These are phyloP conservation scores for Acanthamoeba lenticulata DNA, from an alignment of 208 protist genomes.

Conservation along the genomic window DNA sequence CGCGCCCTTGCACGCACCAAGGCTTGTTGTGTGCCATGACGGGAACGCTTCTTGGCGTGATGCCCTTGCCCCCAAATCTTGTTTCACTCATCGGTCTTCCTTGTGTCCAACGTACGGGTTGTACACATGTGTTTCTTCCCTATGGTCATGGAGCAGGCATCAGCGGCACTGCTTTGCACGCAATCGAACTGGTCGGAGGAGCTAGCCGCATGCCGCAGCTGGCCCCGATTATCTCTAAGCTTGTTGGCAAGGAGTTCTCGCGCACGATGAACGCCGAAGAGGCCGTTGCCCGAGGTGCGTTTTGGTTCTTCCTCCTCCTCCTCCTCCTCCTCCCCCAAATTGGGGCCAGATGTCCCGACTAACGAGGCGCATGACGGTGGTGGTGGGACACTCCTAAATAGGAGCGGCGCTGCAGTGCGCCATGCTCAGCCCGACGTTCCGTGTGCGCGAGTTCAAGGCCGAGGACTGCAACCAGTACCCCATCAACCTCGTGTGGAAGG, in stretches of 20 bases:
- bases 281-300: slow-evolving; percentile 73
- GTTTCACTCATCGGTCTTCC: too few species aligned
- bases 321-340: neutral
- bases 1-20: too few species aligned
- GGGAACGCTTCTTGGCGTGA: too few species aligned
- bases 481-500: slow-evolving; percentile 72
- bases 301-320: neutral
- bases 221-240: slow-evolving; percentile 35
- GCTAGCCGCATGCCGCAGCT: slow-evolving; percentile 77
- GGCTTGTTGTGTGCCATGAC: too few species aligned
- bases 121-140: too few species aligned
- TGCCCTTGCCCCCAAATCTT: too few species aligned
- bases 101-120: too few species aligned
- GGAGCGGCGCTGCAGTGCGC: slow-evolving; percentile 49
- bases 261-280: slow-evolving; percentile 83
- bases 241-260: slow-evolving; percentile 66
- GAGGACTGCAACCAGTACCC: slow-evolving; percentile 68
- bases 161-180: neutral
- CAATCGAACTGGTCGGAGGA: slow-evolving; percentile 82
- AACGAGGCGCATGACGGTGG: neutral
- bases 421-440: slow-evolving; percentile 75
- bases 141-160: too few species aligned
- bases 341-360: too few species aligned
- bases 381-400: neutral
- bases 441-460: slow-evolving; percentile 74